Evolutionary conservation across 2,329 filamentous ascomycete species (phyloP).

Genomic region (Venturia carpophila): DNA sequence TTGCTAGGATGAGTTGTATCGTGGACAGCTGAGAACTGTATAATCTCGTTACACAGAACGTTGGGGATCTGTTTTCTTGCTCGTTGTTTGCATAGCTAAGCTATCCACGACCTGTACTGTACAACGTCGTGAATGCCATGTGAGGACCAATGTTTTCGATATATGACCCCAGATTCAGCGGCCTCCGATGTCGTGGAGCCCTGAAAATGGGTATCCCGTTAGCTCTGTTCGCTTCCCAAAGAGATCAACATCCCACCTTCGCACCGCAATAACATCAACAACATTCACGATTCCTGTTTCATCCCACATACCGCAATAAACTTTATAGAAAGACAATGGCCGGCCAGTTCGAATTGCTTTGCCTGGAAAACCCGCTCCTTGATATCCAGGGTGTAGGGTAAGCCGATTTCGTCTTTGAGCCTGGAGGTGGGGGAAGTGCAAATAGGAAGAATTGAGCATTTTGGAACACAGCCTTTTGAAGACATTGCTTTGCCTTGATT

Average conservation of each 20-base stretch:
- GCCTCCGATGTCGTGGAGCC: background rate
- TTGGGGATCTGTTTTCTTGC: background rate
- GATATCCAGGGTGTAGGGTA: slow-evolving; percentile 83
- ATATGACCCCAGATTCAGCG: background rate
- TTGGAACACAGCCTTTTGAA: background rate
- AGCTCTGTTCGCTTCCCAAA: background rate
- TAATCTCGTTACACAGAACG: too few species aligned
- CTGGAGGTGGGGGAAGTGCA: background rate
- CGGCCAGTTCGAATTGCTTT: slow-evolving; percentile 70
- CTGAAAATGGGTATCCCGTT: background rate
- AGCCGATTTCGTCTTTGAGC: slow-evolving; percentile 22
- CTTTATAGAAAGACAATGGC: background rate
- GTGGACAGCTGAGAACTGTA: background rate
- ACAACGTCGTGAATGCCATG: background rate
- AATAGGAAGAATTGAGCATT: background rate
- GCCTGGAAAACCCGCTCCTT: slow-evolving; percentile 94
- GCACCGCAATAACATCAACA: background rate
- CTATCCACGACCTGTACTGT: background rate
- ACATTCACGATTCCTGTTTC: background rate
- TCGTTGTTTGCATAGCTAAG: background rate
- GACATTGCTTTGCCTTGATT: background rate
- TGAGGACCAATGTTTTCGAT: background rate
- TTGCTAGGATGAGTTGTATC: background rate
- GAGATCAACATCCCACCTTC: background rate
- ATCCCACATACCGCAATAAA: slow-evolving; percentile 2